Conservation (phyloP, 1,284 basidiomycete species). For the Volvariella volvacea region DNA sequence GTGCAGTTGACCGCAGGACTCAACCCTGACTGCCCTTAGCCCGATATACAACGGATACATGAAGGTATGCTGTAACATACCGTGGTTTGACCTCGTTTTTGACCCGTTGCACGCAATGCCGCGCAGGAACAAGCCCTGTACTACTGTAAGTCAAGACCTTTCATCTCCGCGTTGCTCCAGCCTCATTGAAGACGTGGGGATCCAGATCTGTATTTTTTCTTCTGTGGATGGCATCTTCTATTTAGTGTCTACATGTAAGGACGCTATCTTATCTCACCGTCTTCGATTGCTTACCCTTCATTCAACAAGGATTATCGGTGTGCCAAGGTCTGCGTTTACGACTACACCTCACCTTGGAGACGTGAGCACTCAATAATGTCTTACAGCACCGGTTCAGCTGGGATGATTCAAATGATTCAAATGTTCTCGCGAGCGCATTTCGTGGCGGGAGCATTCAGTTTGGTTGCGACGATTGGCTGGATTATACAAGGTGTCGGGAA, state of each 20-base stretch:
- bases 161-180: not conserved
- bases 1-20: slow-evolving; percentile 9
- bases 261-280: too few relatives aligned
- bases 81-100: not conserved
- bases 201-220: slow-evolving; percentile 91
- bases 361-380: slow-evolving; percentile 11
- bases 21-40: slow-evolving; percentile 30
- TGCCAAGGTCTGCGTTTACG: slow-evolving; percentile 52
- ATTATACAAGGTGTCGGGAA: slow-evolving; percentile 77
- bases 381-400: slow-evolving; percentile 83
- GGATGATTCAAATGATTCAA: slow-evolving; percentile 89
- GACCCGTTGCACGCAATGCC: not conserved
- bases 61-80: slow-evolving; percentile 55
- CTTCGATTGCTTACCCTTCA: slow-evolving; percentile 12
- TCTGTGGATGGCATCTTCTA: slow-evolving; percentile 87
- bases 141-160: slow-evolving; percentile 53
- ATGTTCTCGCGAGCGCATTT: slow-evolving; percentile 60
- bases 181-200: slow-evolving; percentile 12
- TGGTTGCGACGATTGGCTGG: slow-evolving; percentile 85
- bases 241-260: slow-evolving; percentile 87
- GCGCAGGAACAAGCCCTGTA: slow-evolving; percentile 78
- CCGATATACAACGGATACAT: slow-evolving; percentile 97
- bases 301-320: slow-evolving; percentile 83
- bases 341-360: slow-evolving; percentile 22
- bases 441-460: slow-evolving; percentile 73